Base-by-base conservation (phyloP, 2,329 filamentous ascomycete species). In the Ramularia collo-cygni region DNA sequence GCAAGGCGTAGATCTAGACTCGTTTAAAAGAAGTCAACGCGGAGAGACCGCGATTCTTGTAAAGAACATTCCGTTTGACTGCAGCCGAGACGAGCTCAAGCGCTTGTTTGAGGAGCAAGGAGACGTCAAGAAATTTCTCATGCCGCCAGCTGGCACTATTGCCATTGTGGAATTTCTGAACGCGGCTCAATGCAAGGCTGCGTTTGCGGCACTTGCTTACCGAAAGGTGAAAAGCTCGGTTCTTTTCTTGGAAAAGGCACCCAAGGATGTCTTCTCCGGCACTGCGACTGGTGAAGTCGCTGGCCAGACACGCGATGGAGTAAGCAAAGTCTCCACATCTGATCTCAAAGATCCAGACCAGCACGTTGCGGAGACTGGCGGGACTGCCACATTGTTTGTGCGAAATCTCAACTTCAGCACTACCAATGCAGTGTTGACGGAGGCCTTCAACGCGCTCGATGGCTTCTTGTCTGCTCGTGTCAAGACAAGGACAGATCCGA, bases 331-430 rank as follows among this genome's bases (percentile, higher is more conserved):
- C 35, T 85, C 79, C 42, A 77, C 77, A 19, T 72, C 75, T 36
- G 84, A 89, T 49, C 66, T 90, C 36, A 71, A 89, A 46, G 76
- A 79, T 55, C 67, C 60, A 31, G 72, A 79, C 41, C 67, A 75
- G 27, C 63, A 69, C 32, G 55, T 70, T 8, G 43, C 55, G 3
- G 78, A 85, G 54, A 83, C 83, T 12, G 78, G 79, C n/a, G 57
- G 55, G 33, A 57, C 57, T 6, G 57, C 58, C 2, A 94, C 90
- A 4, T 70, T 98, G 12, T 96, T 92, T 64, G 82, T 98, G 52
- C 83, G 88, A 58, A 96, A 96, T 65, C 74, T 98, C 54, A 93
- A 89, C 69, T 98, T 96, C 65, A 70, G 79, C 39, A 98, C 92
- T 2, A 89, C 84, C 8, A 88, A 80, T 35, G 75, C 81, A 50